Conservation (phyloP, 768 basidiomycete species). For the Boletellus sp. region DNA sequence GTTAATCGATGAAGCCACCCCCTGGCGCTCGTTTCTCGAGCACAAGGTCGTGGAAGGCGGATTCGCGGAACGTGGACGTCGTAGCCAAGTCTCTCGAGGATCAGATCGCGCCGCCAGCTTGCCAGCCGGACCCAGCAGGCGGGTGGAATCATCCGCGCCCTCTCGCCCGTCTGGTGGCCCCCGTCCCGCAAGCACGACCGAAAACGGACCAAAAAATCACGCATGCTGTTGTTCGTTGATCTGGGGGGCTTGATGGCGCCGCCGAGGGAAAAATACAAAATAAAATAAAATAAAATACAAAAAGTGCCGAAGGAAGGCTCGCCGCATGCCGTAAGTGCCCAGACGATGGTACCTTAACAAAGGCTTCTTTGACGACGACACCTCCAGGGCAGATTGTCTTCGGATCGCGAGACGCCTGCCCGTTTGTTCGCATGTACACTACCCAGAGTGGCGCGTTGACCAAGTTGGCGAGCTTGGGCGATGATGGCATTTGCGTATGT, state of each 20-base stretch:
- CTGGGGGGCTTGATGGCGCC: neutral
- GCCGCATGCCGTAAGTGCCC: constrained; percentile 8
- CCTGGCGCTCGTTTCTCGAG: constrained; percentile 6
- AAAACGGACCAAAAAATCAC: neutral
- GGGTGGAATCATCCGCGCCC: neutral
- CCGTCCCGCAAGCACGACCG: neutral
- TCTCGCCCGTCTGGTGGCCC: neutral
- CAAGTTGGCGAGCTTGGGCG: too few relatives aligned
- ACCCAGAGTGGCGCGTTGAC: too few relatives aligned
- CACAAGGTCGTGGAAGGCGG: too few relatives aligned
- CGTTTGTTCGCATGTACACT: too few relatives aligned
- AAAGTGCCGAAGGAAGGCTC: constrained; percentile 1
- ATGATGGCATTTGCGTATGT: too few relatives aligned
- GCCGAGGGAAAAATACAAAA: constrained; percentile 13
- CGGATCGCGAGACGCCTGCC: too few relatives aligned
- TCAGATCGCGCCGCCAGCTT: neutral
- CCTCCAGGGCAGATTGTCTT: neutral
- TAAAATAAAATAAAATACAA: neutral
- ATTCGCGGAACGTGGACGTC: constrained; percentile 1
- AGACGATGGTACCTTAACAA: neutral
- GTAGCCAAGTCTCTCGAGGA: too few relatives aligned
- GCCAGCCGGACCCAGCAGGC: neutral
- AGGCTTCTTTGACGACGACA: constrained; percentile 2
- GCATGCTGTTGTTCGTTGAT: neutral
- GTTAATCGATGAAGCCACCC: constrained; percentile 2